phyloP scores from a whole-genome alignment of 2,329 filamentous ascomycete genomes.

The Cercospora janseana region DNA sequence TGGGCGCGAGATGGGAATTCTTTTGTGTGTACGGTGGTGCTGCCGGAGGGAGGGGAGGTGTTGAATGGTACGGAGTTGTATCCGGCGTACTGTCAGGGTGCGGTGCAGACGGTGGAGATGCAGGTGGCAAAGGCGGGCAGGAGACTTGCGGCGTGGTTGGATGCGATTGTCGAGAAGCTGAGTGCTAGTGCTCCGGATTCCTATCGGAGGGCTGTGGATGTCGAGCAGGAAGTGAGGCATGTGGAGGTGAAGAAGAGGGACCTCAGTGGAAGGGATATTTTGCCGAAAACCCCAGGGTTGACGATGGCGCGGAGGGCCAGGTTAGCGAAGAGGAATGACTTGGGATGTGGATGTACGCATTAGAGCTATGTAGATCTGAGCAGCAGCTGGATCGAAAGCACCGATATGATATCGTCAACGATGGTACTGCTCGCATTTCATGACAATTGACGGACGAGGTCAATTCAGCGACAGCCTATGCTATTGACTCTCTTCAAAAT shows the following conservation, averaged over 20 bases:
- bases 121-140: slow-evolving; percentile 48
- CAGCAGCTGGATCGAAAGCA: no score
- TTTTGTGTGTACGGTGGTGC: slow-evolving; percentile 44
- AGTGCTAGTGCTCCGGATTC: background rate
- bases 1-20: slow-evolving; percentile 47
- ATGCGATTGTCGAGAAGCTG: slow-evolving; percentile 35
- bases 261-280: slow-evolving; percentile 9
- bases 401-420: no score
- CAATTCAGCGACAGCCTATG: no score
- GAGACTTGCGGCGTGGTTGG: slow-evolving; percentile 39
- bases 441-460: no score
- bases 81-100: slow-evolving; percentile 36
- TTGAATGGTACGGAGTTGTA: slow-evolving; percentile 41
- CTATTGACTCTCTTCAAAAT: no score
- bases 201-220: slow-evolving; percentile 10
- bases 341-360: slow-evolving; percentile 12
- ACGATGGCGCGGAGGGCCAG: slow-evolving; percentile 10
- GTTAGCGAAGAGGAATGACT: slow-evolving; percentile 11
- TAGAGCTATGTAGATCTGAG: no score
- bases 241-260: slow-evolving; percentile 1
- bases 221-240: background rate
- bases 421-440: no score
- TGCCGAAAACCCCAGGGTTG: slow-evolving; percentile 8
- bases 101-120: slow-evolving; percentile 42
- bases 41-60: slow-evolving; percentile 41